Evolutionary conservation across 768 basidiomycete genomes (phyloP).

Genomic region (Phlegmacium glaucopus): DNA sequence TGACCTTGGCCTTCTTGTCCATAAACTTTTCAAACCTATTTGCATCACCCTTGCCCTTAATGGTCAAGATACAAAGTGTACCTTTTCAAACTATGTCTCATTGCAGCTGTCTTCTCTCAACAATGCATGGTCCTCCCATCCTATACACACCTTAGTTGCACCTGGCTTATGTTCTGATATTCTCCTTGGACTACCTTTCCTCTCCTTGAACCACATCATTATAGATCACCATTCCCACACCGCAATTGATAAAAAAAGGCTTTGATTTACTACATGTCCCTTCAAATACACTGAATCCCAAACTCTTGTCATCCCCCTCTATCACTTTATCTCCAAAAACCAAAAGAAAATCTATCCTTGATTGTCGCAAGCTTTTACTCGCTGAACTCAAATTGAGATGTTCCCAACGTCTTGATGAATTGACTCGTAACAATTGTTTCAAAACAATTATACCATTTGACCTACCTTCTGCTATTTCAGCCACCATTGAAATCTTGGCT

Average conservation of each 20-base stretch:
- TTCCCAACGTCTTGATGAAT: no score
- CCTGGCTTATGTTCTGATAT: constrained; percentile 6
- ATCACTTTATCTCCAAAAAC: neutral
- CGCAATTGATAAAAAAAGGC: constrained; percentile 2
- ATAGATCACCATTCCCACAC: neutral
- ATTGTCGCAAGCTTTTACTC: neutral
- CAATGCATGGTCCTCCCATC: constrained; percentile 3
- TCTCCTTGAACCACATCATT: constrained; percentile 5
- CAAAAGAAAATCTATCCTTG: neutral
- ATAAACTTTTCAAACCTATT: constrained; percentile 2
- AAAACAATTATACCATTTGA: neutral
- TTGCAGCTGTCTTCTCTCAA: constrained; percentile 3
- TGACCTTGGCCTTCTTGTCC: neutral
- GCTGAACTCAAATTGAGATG: neutral
- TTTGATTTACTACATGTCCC: constrained; percentile 11
- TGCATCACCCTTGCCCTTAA: constrained; percentile 1
- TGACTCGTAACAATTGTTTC: no score
- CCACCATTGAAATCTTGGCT: constrained; percentile 1
- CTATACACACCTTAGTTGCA: constrained; percentile 8
- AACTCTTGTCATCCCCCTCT: neutral
- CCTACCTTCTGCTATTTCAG: neutral
- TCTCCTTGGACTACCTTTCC: constrained; percentile 6
- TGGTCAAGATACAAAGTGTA: neutral
- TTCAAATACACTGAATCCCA: neutral
- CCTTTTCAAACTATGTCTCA: constrained; percentile 2